Conservation (phyloP, 257 asterid species). For the Scutellaria baicalensis region DNA sequence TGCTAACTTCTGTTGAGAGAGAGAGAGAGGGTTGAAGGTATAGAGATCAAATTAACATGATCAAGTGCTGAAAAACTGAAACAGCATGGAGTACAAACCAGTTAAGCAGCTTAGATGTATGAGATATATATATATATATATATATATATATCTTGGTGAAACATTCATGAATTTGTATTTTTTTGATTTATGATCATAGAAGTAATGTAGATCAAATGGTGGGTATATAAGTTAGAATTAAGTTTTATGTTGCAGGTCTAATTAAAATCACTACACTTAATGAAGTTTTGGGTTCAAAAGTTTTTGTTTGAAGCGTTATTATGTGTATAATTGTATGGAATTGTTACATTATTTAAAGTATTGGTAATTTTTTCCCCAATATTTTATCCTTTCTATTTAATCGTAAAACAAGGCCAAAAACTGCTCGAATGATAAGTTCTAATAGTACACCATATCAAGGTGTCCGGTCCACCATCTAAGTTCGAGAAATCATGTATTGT, state of each 20-base stretch:
- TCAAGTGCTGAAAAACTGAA: conserved; percentile 11
- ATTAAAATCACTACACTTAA: no score
- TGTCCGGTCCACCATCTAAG: no score
- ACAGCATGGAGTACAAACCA: neutral
- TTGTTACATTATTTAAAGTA: neutral
- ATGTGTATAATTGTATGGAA: neutral
- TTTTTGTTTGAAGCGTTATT: no score
- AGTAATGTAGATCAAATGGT: no score
- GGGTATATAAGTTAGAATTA: no score
- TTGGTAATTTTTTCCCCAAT: neutral
- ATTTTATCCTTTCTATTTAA: neutral
- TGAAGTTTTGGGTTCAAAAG: no score
- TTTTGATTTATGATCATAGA: neutral
- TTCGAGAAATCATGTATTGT: no score
- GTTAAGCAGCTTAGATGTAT: no score
- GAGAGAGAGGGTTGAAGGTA: neutral
- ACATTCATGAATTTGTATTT: neutral
- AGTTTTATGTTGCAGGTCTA: no score
- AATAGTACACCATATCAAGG: neutral
- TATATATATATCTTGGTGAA: neutral
- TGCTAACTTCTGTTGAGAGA: conserved; percentile 43
- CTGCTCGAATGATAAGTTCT: neutral
- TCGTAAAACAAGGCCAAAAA: no score
- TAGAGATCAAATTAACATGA: no score
- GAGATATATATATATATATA: neutral